Evolutionary conservation across 352 stramenopile genomes (phyloP).

Genomic region (Pilasporangium apinafurcum): DNA sequence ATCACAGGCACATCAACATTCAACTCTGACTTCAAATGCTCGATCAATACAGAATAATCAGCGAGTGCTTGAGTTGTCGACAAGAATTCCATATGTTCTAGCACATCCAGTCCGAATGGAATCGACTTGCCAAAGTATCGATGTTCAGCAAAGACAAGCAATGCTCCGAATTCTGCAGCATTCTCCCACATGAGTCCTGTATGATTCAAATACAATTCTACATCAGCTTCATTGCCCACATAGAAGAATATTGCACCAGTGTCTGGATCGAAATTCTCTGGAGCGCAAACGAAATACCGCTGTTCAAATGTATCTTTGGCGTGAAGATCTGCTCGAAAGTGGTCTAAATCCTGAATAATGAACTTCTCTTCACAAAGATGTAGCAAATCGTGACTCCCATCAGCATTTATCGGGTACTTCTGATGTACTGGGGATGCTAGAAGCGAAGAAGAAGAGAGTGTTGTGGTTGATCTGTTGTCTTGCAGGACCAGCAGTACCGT

Average conservation of each 20-base stretch:
- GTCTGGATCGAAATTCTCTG: conserved; percentile 27
- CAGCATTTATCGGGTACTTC: too few species aligned
- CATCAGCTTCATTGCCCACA: conserved; percentile 62
- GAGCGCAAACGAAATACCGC: conserved; percentile 26
- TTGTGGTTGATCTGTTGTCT: too few species aligned
- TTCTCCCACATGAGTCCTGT: conserved; percentile 76
- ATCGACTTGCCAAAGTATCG: conserved; percentile 77
- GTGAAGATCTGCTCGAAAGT: neutral
- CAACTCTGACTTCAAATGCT: conserved; percentile 37
- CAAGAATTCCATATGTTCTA: conserved; percentile 66
- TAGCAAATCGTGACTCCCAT: neutral
- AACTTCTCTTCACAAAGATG: neutral
- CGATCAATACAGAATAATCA: conserved; percentile 60
- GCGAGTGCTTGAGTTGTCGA: conserved; percentile 79
- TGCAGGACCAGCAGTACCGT: too few species aligned
- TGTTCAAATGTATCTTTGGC: neutral
- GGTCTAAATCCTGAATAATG: neutral
- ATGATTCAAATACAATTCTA: conserved; percentile 59
- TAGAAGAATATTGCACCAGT: conserved; percentile 68
- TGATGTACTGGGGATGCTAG: too few species aligned
- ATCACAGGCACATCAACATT: conserved; percentile 41
- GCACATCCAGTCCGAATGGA: conserved; percentile 37
- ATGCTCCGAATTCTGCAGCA: conserved; percentile 43
- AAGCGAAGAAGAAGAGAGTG: too few species aligned
- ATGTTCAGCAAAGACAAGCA: conserved; percentile 74